These are phyloP conservation scores for Populus nigra DNA, from an alignment of 345 rosid genomes.

Conservation along the genomic window DNA sequence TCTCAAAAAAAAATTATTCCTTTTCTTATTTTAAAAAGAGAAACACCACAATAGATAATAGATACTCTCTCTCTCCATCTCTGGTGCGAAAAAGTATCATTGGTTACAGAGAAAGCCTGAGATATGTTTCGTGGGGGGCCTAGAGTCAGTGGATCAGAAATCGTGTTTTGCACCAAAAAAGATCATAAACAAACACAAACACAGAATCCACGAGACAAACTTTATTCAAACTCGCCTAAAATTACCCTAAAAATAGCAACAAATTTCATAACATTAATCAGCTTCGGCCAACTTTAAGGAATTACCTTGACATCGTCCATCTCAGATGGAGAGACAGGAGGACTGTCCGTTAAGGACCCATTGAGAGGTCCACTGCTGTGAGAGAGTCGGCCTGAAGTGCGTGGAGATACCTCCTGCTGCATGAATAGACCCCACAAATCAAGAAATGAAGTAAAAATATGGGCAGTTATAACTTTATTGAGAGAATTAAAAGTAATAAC, in stretches of 20 bases:
- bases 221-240: background rate
- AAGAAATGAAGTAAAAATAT: background rate
- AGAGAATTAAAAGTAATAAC: background rate
- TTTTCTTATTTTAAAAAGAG: constrained; percentile 10
- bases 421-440: constrained; percentile 1
- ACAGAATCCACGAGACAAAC: constrained; percentile 6
- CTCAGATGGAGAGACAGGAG: constrained; percentile 91
- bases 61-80: background rate
- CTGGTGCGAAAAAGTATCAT: constrained; percentile 19
- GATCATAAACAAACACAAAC: constrained; percentile 1
- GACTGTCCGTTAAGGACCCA: constrained; percentile 88
- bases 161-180: constrained; percentile 29
- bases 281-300: background rate
- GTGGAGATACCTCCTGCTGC: constrained; percentile 89
- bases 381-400: constrained; percentile 80
- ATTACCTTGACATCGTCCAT: constrained; percentile 71
- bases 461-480: background rate
- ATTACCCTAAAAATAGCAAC: background rate
- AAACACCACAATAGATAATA: background rate
- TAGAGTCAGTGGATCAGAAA: constrained; percentile 33
- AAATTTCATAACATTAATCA: background rate
- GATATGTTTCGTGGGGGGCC: constrained; percentile 16
- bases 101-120: constrained; percentile 61
- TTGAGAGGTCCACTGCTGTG: constrained; percentile 86
- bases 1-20: background rate